Percentiles rank a stretch among this genome's conserved stretches.
Conservation (phyloP, 139 green algal species). For the Coelastrella sp. region DNA sequence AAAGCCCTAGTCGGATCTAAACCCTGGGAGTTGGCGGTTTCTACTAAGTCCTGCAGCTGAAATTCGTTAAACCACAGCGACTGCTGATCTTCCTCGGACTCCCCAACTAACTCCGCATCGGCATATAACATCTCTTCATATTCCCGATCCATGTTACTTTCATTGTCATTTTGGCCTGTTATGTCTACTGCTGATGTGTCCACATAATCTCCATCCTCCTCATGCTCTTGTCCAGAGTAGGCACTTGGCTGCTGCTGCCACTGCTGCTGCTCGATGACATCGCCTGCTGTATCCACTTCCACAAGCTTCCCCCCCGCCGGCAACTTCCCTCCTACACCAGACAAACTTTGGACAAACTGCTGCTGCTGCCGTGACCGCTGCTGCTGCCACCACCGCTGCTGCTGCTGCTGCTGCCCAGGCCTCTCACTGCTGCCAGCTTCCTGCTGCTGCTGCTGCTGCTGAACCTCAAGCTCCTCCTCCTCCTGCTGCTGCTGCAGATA, state of each 20-base stretch:
- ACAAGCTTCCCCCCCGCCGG: neutral
- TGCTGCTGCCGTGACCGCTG: constrained; percentile 34
- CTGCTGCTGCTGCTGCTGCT: constrained; percentile 11
- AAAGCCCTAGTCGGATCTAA: constrained; percentile 22
- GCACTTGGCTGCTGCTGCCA: neutral
- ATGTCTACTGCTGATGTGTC: neutral
- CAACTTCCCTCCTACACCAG: neutral
- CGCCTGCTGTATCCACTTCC: neutral
- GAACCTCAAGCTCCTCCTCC: neutral
- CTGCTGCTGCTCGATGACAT: neutral
- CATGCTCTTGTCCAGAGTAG: neutral
- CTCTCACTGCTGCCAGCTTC: neutral
- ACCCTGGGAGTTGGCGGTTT: constrained; percentile 11
- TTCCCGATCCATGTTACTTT: neutral
- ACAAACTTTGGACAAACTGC: neutral
- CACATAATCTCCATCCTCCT: neutral
- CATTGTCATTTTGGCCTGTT: neutral
- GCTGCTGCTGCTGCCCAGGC: constrained; percentile 19
- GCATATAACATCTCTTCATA: neutral
- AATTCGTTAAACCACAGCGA: neutral
- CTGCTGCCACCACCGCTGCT: constrained; percentile 8
- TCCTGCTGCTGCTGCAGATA: neutral
- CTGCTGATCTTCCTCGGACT: neutral
- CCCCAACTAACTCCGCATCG: neutral
- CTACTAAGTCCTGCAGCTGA: constrained; percentile 24